Percentiles rank a stretch among this genome's conserved stretches.
These are phyloP conservation scores for Cyathus olla DNA, from an alignment of 1,284 basidiomycete species.

Conservation along the genomic window DNA sequence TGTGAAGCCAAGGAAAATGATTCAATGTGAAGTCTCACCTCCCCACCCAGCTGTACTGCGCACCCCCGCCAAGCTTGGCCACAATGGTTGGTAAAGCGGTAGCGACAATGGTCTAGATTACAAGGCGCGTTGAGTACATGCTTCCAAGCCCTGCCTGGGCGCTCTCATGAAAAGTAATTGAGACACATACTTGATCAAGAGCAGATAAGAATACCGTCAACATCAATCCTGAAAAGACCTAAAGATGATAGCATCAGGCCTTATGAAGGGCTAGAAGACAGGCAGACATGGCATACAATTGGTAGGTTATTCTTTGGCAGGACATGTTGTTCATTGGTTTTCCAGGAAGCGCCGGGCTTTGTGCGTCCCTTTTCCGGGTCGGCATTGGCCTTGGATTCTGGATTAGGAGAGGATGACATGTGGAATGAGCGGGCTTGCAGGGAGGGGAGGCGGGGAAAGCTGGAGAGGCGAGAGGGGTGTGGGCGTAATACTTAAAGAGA, in stretches of 20 bases:
- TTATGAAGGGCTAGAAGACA: not conserved
- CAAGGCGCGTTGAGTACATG: constrained; percentile 3
- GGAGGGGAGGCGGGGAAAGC: too few relatives aligned
- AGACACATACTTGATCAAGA: constrained; percentile 60
- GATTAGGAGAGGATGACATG: not conserved
- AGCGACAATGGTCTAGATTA: constrained; percentile 75
- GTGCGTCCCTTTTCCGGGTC: constrained; percentile 22
- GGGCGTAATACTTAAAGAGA: not conserved
- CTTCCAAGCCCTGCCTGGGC: not conserved
- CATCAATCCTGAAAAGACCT: constrained; percentile 71
- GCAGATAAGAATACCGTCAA: constrained; percentile 66
- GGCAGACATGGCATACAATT: constrained; percentile 45
- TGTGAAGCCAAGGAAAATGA: not conserved
- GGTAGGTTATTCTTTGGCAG: constrained; percentile 65
- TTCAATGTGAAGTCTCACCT: constrained; percentile 54
- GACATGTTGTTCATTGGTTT: constrained; percentile 59
- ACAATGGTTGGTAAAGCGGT: constrained; percentile 88
- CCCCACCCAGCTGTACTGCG: constrained; percentile 81
- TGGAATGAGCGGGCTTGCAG: not conserved
- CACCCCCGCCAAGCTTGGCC: constrained; percentile 73
- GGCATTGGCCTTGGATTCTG: not conserved
- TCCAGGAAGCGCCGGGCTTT: constrained; percentile 63
- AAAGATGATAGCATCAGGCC: not conserved
- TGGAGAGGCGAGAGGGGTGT: not conserved
- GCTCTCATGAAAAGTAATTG: not conserved